phyloP scores from a whole-genome alignment of 1,139 yeast species.

The Lodderomyces margitis region DNA sequence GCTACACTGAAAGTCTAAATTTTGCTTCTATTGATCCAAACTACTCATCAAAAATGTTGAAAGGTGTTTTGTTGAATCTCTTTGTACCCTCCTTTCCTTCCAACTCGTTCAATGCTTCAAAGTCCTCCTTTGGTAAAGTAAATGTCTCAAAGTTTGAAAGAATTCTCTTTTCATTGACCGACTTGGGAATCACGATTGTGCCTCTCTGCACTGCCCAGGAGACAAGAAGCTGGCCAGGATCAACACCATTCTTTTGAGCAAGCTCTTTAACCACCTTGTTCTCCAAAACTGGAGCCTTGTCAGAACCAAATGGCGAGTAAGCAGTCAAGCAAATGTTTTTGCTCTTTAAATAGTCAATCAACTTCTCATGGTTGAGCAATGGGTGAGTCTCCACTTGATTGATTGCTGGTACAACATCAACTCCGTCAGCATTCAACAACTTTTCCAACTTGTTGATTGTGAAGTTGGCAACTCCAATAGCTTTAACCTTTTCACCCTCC shows the following conservation, averaged over 20 bases:
- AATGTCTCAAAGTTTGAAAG: conserved; percentile 32
- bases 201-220: conserved; percentile 56
- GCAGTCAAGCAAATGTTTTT: conserved; percentile 52
- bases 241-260: conserved; percentile 43
- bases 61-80: conserved; percentile 28
- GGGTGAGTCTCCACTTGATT: conserved; percentile 65
- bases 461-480: conserved; percentile 64
- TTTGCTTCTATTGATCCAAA: no score
- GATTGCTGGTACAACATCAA: conserved; percentile 45
- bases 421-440: conserved; percentile 44
- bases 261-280: conserved; percentile 38
- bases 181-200: conserved; percentile 54
- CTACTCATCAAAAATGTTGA: conserved; percentile 22
- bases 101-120: conserved; percentile 30
- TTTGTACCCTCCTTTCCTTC: conserved; percentile 26
- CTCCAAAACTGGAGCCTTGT: conserved; percentile 49
- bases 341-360: conserved; percentile 41
- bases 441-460: conserved; percentile 44
- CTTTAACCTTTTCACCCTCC: conserved; percentile 52
- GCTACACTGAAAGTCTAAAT: no score
- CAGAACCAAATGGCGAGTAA: conserved; percentile 59
- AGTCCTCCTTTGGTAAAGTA: conserved; percentile 30
- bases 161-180: conserved; percentile 37
- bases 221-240: conserved; percentile 45
- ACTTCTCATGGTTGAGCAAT: conserved; percentile 49